Base-by-base conservation (phyloP, 2,329 filamentous ascomycete genomes). In the Cyclaneusma minus region DNA sequence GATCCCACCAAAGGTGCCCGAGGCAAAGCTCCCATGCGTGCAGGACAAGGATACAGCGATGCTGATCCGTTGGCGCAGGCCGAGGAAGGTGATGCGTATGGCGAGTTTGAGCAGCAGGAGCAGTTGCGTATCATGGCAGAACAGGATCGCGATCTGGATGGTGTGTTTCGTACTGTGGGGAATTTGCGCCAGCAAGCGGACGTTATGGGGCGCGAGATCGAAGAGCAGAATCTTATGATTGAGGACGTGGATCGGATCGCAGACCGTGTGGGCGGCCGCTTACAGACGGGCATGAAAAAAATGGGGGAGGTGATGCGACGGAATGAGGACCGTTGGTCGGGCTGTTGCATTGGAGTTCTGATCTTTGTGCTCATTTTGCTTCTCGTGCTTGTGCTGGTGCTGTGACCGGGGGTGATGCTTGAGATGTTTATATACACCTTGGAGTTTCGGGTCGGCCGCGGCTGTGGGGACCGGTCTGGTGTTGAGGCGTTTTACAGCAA, bases 151-250 rank as follows among this genome's bases (percentile, higher is more conserved):
- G 79, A 89, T 42, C 64, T 98, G 2, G 87, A 95, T 47, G 81
- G 80, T 10, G 87, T 98, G 24, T 93, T 91, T 48, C 70, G 75
- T 38, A 95, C 87, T 1, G 89, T 98, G 13, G 87, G 85, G 3
- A 94, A 84, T 47, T 55, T 98, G 46, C 64, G 87, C 29, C 65
- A 78, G 46, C 89, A 95, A 61, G 91, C 89, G 2, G 76, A 91
- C 52, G 81, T 84, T 41, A 98, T 98, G 87, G 87, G 89, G 2
- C 64, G 87, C 30, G 89, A 98, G 58, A 61, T 98, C 23, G 91
- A 94, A 54, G 89, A 98, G 56, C 89, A 98, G 61, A 67, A 66
- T 13, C 81, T 84, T 50, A 77, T 95, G 67, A 62, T 98, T 30
- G 75, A 89, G 35, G 74, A 80, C 27, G 78, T 91, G 21, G 87